These are phyloP conservation scores for Dendryphion nanum DNA, from an alignment of 2,329 filamentous ascomycete genomes.

Conservation along the genomic window DNA sequence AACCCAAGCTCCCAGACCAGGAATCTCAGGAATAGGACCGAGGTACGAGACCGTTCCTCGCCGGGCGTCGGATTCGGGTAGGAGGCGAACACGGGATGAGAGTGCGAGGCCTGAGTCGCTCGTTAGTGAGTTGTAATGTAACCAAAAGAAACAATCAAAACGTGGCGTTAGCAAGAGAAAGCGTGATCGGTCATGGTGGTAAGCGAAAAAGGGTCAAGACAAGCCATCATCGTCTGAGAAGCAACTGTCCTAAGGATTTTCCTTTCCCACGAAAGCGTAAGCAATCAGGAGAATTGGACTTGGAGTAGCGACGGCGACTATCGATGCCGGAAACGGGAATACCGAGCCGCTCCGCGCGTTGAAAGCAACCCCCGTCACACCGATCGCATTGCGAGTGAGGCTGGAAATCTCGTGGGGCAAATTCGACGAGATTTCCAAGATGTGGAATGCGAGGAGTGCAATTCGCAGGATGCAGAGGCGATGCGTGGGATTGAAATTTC, in stretches of 20 bases:
- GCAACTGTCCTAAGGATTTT: no score
- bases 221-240: no score
- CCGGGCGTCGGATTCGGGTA: slow-evolving; percentile 63
- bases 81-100: slow-evolving; percentile 38
- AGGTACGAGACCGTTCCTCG: slow-evolving; percentile 71
- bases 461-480: slow-evolving; percentile 9
- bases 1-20: slow-evolving; percentile 65
- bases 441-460: no score
- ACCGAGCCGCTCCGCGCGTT: no score
- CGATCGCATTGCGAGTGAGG: slow-evolving; percentile 17
- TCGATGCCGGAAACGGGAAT: no score
- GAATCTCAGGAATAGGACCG: slow-evolving; percentile 72
- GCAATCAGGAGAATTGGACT: slow-evolving; percentile 3
- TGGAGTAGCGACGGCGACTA: no score
- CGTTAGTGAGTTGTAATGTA: slow-evolving; percentile 12
- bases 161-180: no score
- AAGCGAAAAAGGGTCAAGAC: slow-evolving; percentile 1
- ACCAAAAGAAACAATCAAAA: no score
- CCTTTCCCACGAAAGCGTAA: slow-evolving; percentile 2
- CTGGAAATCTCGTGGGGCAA: slow-evolving; percentile 9
- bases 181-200: no score
- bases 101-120: slow-evolving; percentile 20
- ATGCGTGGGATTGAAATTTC: slow-evolving; percentile 9
- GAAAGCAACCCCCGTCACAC: no score
- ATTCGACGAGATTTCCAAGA: slow-evolving; percentile 11